phyloP scores from a whole-genome alignment of 2,329 filamentous ascomycete genomes.

The Xylaria sp. region DNA sequence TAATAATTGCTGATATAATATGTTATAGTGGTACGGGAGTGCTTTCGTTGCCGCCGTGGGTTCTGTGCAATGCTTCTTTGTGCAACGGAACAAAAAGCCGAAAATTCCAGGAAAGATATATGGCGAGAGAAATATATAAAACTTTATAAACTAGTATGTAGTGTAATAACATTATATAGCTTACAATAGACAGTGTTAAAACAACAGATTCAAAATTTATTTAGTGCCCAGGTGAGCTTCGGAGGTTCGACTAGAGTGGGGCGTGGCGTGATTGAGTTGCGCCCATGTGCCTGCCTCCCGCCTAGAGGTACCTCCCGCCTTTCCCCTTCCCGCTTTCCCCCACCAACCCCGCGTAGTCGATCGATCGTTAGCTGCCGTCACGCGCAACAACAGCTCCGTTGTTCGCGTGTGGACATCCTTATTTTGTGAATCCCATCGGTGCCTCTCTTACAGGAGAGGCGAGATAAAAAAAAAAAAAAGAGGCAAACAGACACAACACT shows the following conservation, averaged over 20 bases:
- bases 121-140: background rate
- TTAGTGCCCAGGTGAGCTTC: no score
- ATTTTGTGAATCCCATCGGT: background rate
- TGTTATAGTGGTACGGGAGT: constrained; percentile 67
- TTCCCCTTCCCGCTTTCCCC: no score
- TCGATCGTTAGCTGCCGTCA: background rate
- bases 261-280: no score
- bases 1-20: background rate
- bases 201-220: no score
- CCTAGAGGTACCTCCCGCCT: no score
- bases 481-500: background rate
- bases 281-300: no score
- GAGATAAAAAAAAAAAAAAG: no score
- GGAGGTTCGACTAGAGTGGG: no score
- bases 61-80: constrained; percentile 69
- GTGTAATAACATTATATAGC: no score
- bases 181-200: no score
- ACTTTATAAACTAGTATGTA: no score
- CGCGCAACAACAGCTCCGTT: background rate
- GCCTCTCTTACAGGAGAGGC: background rate
- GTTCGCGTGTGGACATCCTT: background rate
- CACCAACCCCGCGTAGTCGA: background rate
- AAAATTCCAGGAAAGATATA: background rate
- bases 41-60: constrained; percentile 66
- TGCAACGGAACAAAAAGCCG: constrained; percentile 51